Percentiles rank a stretch among this genome's conserved stretches.
phyloP scores from a whole-genome alignment of 1,284 basidiomycete genomes.

The Ceratobasidium papillatum region DNA sequence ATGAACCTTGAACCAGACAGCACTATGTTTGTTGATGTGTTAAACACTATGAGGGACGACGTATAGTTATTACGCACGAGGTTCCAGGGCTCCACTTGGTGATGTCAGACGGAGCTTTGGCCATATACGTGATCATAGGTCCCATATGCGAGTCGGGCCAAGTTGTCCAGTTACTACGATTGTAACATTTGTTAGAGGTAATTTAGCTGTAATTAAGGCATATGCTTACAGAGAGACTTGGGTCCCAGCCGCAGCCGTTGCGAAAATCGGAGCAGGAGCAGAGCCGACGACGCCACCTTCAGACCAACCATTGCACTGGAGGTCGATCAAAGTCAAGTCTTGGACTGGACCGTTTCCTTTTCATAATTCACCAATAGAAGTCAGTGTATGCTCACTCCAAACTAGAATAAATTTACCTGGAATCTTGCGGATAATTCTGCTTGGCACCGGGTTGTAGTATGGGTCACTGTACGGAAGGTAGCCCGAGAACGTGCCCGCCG shows the following conservation, averaged over 20 bases:
- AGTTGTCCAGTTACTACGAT: slow-evolving; percentile 57
- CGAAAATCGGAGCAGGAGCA: slow-evolving; percentile 58
- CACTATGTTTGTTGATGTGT: slow-evolving; percentile 45
- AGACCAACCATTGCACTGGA: slow-evolving; percentile 47
- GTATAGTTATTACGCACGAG: slow-evolving; percentile 49
- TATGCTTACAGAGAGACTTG: slow-evolving; percentile 50
- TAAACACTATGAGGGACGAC: neutral
- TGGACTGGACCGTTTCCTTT: slow-evolving; percentile 34
- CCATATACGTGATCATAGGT: slow-evolving; percentile 61
- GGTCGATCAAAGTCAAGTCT: slow-evolving; percentile 21
- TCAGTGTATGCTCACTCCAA: neutral
- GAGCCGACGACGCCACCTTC: slow-evolving; percentile 54
- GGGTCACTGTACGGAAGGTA: slow-evolving; percentile 43
- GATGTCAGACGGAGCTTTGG: slow-evolving; percentile 55
- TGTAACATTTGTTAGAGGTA: neutral
- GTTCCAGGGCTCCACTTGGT: slow-evolving; percentile 58
- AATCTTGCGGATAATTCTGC: slow-evolving; percentile 60
- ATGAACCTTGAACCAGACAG: slow-evolving; percentile 62
- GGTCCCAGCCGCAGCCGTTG: slow-evolving; percentile 58
- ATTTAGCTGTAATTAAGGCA: neutral
- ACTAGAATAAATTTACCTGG: slow-evolving; percentile 33
- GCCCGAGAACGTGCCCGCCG: slow-evolving; percentile 36
- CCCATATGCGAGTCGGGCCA: slow-evolving; percentile 55
- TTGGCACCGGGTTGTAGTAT: slow-evolving; percentile 52
- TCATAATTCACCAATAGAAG: neutral